A percentile compares a stretch with the other conserved stretches of the same genome.
These are phyloP conservation scores for Maudiozyma turicensis DNA, from an alignment of 805 yeast species.

Conservation along the genomic window DNA sequence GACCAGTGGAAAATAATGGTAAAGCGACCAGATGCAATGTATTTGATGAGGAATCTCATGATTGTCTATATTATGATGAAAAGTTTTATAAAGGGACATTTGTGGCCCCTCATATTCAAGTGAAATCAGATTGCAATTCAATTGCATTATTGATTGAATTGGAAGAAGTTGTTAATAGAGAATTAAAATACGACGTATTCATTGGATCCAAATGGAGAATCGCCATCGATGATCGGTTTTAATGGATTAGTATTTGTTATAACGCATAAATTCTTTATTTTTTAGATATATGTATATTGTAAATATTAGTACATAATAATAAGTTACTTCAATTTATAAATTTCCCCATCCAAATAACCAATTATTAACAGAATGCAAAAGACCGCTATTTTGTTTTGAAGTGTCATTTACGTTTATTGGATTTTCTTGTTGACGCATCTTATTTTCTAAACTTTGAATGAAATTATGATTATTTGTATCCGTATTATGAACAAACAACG, in stretches of 20 bases:
- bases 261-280: too few species aligned
- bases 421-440: slow-evolving; percentile 22
- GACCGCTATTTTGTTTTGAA: slow-evolving; percentile 12
- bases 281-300: neutral
- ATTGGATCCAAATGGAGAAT: slow-evolving; percentile 7
- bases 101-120: slow-evolving; percentile 10
- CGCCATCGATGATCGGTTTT: neutral
- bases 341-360: slow-evolving; percentile 51
- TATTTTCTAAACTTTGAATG: slow-evolving; percentile 21
- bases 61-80: slow-evolving; percentile 6
- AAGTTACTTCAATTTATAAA: slow-evolving; percentile 14
- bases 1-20: neutral
- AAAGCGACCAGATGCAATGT: slow-evolving; percentile 13
- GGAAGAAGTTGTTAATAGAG: slow-evolving; percentile 3
- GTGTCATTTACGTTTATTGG: neutral
- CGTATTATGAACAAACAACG: slow-evolving; percentile 29
- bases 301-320: neutral
- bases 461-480: slow-evolving; percentile 17
- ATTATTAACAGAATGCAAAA: slow-evolving; percentile 32
- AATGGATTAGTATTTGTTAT: neutral
- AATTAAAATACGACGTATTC: neutral
- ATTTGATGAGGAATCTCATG: slow-evolving; percentile 13
- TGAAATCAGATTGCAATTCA: slow-evolving; percentile 1
- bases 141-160: slow-evolving; percentile 14
- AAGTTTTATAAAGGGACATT: slow-evolving; percentile 9